Evolutionary conservation across 805 yeast genomes (phyloP), one percentile per base, ranked within the genome.

Genomic region (Zygotorulaspora chibaensis): DNA sequence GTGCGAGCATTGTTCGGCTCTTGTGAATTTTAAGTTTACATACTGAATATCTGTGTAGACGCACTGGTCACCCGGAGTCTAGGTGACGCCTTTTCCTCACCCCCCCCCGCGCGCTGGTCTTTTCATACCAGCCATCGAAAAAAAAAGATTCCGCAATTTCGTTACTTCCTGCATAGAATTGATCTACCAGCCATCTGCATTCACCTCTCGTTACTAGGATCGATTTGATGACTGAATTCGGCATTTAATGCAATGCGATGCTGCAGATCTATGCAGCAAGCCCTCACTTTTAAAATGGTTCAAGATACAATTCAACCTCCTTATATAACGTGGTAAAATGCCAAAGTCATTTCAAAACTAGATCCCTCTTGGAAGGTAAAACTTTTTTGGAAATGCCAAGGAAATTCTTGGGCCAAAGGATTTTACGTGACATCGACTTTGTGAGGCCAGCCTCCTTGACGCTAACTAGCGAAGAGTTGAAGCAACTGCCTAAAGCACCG

Each of bases 401-500:
- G 42, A 57, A 59, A 34, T 63, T 58, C 47, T 48, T 58, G 46
- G 67, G 68, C 2, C 55, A 66, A 38, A 54, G 48, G 38, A 55
- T 66, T 9, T 50, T 55, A 15, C 50, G 50, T 16, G 51, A 46
- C n/a, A 46, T 45, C 2, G 70, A 65, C 48, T 58, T 54, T 18
- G 37, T 56, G 18, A 57, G 68, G 31, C 65, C 67, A 2, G 53
- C 67, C 1, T 65, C 70, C 2, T 38, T 63, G 45, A 54, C 56
- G 1, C 35, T 66, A 31, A 59, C 68, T 1, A 51, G 47, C 2
- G 58, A 56, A 12, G 70, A 66, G 42, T 40, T 66, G 31, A 15
- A 38, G 6, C 33, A 48, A 4, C 50, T 66, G 10, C 69, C 70
- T 2, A 49, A 34, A 5, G 48, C 41, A 40, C 55, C 47, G 10